A percentile compares a stretch with the other conserved stretches of the same genome.
These are phyloP conservation scores for Solanum hybrid DNA, from an alignment of 305 asterid species.

Conservation along the genomic window DNA sequence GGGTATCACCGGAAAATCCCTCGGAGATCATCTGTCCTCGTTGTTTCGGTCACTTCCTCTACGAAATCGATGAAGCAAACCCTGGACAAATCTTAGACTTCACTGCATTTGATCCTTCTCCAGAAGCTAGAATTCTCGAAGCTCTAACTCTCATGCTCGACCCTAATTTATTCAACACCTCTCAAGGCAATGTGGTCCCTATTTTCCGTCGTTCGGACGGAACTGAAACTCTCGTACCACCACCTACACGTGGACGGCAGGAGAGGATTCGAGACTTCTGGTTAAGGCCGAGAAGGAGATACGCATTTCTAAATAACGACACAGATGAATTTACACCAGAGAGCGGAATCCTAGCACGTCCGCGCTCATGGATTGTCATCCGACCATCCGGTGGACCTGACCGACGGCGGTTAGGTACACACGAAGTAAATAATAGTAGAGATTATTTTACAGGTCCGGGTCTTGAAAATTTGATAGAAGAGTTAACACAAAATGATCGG, in stretches of 20 bases:
- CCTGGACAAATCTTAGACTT: constrained; percentile 42
- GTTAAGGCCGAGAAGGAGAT: constrained; percentile 35
- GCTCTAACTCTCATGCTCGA: constrained; percentile 57
- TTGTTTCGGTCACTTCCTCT: constrained; percentile 57
- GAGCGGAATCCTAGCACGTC: constrained; percentile 72
- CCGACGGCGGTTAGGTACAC: constrained; percentile 20
- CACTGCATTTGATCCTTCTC: constrained; percentile 71
- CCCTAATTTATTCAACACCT: constrained; percentile 19
- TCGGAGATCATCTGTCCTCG: constrained; percentile 52
- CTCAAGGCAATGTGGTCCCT: neutral
- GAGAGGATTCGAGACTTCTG: constrained; percentile 16
- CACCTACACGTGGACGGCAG: neutral
- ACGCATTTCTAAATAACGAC: constrained; percentile 11
- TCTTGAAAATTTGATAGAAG: constrained; percentile 53
- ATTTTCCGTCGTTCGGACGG: neutral
- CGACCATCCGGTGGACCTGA: constrained; percentile 25
- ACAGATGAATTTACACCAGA: constrained; percentile 49
- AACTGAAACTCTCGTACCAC: neutral
- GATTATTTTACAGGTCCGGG: constrained; percentile 55
- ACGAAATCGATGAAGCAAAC: constrained; percentile 36
- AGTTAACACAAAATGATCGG: constrained; percentile 68
- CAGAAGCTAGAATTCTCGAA: constrained; percentile 70
- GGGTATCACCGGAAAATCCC: constrained; percentile 23
- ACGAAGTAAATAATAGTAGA: neutral
- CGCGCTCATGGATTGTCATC: constrained; percentile 49